Evolutionary conservation across 129 eudicot genomes (phyloP).

Genomic region (Lonicera japonica): DNA sequence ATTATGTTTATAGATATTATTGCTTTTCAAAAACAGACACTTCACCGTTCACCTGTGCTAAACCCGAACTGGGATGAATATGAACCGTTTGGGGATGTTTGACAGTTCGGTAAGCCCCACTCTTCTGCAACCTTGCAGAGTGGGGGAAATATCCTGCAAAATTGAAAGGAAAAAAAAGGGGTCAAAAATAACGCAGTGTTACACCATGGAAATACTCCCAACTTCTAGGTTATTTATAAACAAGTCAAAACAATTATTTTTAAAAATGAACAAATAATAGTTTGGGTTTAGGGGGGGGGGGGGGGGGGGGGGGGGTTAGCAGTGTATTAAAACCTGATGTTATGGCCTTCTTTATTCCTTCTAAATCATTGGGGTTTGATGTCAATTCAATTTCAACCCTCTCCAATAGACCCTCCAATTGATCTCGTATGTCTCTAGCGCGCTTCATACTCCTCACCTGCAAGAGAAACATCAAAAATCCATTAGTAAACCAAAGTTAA

Average conservation of each 20-base stretch:
- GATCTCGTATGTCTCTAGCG: constrained; percentile 90
- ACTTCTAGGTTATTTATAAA: not conserved
- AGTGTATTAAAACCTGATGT: constrained; percentile 44
- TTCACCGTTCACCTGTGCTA: constrained; percentile 65
- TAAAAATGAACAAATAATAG: not conserved
- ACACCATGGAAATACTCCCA: not conserved
- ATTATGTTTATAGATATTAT: not conserved
- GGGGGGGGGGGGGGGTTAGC: not conserved
- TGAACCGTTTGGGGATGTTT: constrained; percentile 87
- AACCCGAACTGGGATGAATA: constrained; percentile 96
- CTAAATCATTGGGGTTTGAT: constrained; percentile 68
- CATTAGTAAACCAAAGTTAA: not conserved
- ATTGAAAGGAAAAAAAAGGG: not conserved
- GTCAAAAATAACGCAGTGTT: not conserved
- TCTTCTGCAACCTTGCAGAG: constrained; percentile 79
- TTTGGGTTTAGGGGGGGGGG: too few relatives aligned
- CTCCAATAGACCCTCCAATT: constrained; percentile 80
- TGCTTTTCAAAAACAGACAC: too few relatives aligned
- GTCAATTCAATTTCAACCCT: constrained; percentile 82
- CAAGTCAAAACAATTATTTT: not conserved
- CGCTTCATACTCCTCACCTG: constrained; percentile 98
- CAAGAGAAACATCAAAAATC: not conserved
- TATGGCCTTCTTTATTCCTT: constrained; percentile 73
- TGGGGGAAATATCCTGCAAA: constrained; percentile 78
- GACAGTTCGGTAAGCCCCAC: constrained; percentile 81